Evolutionary conservation across 192 early-diverging fungal genomes (phyloP).

Genomic region (Coemansia sp.): DNA sequence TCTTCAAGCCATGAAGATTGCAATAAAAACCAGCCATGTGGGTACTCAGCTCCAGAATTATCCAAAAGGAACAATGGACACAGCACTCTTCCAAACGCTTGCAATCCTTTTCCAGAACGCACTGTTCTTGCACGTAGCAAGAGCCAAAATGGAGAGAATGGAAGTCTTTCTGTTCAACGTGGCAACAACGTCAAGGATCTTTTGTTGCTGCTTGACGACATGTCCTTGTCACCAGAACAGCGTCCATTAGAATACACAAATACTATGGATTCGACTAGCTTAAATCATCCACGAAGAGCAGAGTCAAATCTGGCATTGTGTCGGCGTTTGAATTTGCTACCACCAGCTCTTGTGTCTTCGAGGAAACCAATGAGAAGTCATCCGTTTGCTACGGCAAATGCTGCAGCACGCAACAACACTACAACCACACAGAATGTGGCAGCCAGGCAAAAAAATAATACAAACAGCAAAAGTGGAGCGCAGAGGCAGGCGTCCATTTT

Average conservation of each 20-base stretch:
- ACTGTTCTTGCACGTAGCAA: neutral
- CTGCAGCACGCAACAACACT: neutral
- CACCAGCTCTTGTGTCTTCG: neutral
- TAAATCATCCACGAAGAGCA: neutral
- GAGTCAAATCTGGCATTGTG: neutral
- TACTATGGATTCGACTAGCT: neutral
- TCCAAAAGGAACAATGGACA: neutral
- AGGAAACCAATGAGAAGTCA: neutral
- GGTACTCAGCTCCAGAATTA: too few relatives aligned
- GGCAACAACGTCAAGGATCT: neutral
- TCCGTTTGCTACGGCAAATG: neutral
- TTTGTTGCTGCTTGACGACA: constrained; percentile 1
- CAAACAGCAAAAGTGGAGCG: neutral
- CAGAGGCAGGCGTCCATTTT: neutral
- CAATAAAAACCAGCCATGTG: neutral
- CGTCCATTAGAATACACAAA: neutral
- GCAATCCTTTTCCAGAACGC: neutral
- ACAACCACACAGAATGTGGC: neutral
- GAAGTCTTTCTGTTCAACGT: neutral
- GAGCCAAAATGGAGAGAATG: neutral
- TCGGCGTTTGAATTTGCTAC: neutral
- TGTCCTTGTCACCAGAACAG: neutral
- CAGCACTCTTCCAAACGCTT: neutral
- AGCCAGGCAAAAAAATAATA: neutral
- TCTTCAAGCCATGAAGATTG: neutral